Evolutionary conservation across 108 stramenopile species (phyloP), one percentile per base, ranked within the genome.

Genomic region (Epithemia pelagica): DNA sequence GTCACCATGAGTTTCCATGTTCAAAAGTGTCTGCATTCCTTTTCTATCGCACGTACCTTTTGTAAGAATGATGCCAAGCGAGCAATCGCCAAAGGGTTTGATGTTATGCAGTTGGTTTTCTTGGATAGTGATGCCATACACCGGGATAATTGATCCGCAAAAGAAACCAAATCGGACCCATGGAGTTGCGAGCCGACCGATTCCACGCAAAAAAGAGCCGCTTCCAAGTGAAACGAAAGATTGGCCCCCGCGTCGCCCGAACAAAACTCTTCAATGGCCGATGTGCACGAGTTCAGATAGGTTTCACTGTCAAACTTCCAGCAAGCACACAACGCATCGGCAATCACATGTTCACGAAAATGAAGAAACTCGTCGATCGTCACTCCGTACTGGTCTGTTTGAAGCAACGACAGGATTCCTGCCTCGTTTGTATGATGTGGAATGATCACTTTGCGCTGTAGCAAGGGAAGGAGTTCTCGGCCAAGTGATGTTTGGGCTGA

Each of bases 261-360:
- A 52, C 86, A 84, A 58, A 90, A 90, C 62, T 90, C 89, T 74
- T 90, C 86, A 30, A 90, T 69, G 29, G 89, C 89, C 46, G 80
- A 73, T 20, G 75, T 65, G 59, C 89, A 90, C 22, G 89, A 90
- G 28, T 78, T 68, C 46, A 87, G 24, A 65, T 82, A 90, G 46
- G 74, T 74, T 55, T 64, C 55, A 32, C 62, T 26, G 61, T 85
- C 78, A 21, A 64, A 59, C 23, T 53, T 54, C 27, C 71, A 87
- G 64, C 86, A 90, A 10, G 81, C 78, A 59, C 66, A 21, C 52
- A 90, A 67, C 2, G 79, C 78, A 27, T 85, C 78, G 20, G 57
- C 68, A 22, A 90, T 61, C 3, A 82, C 71, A 28, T 71, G 74
- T 26, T 85, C 66, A 26, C 89, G 75, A 33, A 87, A 90, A 28